Evolutionary conservation across 1,284 basidiomycete genomes (phyloP), one percentile per base, ranked within the genome.

Genomic region (Melampsora americana): DNA sequence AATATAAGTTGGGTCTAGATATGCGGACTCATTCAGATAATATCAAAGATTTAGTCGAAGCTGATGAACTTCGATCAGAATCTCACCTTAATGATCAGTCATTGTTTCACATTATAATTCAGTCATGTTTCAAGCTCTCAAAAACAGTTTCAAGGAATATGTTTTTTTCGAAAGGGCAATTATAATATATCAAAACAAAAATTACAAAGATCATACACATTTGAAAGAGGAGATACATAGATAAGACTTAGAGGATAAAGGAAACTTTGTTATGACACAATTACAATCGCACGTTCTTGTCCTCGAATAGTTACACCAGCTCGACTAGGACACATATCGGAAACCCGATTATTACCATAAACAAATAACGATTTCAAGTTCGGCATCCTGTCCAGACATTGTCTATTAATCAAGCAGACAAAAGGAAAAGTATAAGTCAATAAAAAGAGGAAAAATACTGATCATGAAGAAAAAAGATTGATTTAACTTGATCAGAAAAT

Each of bases 401-500:
- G 16, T 46, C 72, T 75, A 26, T 26, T 14, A 9, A 26, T 42
- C 46, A 23, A 9, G 42, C 44, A 2, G 18, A 44, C n/a, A 18
- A 39, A 7, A 42, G 5, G 23, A 42, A 23, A 14, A 42, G 16
- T 53, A 23, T 65, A 23, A 14, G 28, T 28, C n/a, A 48, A 30
- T 30, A 44, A 64, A 23, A 44, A 39, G 46, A 35, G 59, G 53
- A 66, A 6, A 39, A 20, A 50, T 16, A 65, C 30, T 44, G 9
- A 56, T 39, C 32, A 44, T 73, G 32, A 59, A 53, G 35, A 71
- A n/a, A 64, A 46, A 71, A 6, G 42, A 46, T 44, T 14, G 20
- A 48, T 39, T 46, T n/a, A 53, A 69, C 82, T 91, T 90, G 77
- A 98, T 83, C 1, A 91, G 85, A 80, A 90, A 93, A 82, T 99